These are phyloP conservation scores for Phytopythium montanum DNA, from an alignment of 352 stramenopile species.

Conservation along the genomic window DNA sequence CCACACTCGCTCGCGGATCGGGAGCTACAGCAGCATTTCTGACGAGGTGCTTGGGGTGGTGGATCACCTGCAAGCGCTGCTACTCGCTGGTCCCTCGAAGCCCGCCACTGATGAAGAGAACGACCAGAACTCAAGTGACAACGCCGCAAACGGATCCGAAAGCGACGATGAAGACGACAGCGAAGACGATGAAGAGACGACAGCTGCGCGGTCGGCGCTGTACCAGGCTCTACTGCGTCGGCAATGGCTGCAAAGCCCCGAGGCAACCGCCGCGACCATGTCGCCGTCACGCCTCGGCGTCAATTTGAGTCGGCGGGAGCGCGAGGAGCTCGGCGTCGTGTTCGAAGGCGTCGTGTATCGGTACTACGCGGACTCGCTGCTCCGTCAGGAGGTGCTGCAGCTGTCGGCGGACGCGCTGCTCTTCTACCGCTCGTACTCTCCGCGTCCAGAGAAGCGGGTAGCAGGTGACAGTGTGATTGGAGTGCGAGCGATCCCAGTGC, in stretches of 20 bases:
- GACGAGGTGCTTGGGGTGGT: conserved; percentile 44
- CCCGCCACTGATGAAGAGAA: conserved; percentile 2
- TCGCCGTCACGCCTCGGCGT: conserved; percentile 58
- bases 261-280: conserved; percentile 30
- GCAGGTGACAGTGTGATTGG: conserved; percentile 42
- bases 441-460: conserved; percentile 49
- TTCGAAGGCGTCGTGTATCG: conserved; percentile 75
- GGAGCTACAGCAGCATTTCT: conserved; percentile 69
- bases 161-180: conserved; percentile 2
- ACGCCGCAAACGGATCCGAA: background rate
- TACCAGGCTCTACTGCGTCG: conserved; percentile 60
- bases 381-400: conserved; percentile 76
- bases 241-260: conserved; percentile 39
- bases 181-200: conserved; percentile 15
- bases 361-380: conserved; percentile 47
- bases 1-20: conserved; percentile 65
- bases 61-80: conserved; percentile 28
- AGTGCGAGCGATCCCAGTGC: conserved; percentile 31
- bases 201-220: conserved; percentile 46
- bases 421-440: conserved; percentile 70
- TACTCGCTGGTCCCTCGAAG: conserved; percentile 6
- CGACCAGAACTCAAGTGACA: background rate
- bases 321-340: conserved; percentile 43
- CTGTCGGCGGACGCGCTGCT: conserved; percentile 50
- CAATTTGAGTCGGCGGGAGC: conserved; percentile 58